Conservation (phyloP, 805 yeast genomes). For the Wickerhamomyces chambardii region DNA sequence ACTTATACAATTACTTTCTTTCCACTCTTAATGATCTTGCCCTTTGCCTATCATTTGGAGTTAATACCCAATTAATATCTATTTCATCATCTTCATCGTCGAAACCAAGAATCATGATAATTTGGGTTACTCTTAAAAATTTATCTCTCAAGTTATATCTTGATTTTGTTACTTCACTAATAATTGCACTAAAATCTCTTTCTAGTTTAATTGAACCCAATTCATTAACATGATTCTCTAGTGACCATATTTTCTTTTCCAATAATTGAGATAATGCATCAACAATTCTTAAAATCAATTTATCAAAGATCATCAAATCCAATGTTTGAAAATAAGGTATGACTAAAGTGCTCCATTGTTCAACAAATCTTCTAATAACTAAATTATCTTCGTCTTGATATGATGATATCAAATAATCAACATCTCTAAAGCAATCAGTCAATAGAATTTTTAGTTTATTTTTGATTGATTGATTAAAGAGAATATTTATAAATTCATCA, state of each 20-base stretch:
- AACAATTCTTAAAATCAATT: constrained; percentile 41
- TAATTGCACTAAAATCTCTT: constrained; percentile 66
- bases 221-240: constrained; percentile 66
- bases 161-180: constrained; percentile 64
- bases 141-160: constrained; percentile 69
- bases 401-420: constrained; percentile 14
- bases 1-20: constrained; percentile 8
- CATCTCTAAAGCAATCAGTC: constrained; percentile 28
- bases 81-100: constrained; percentile 60
- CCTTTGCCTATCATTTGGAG: constrained; percentile 63
- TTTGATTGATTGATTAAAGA: constrained; percentile 39
- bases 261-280: constrained; percentile 43
- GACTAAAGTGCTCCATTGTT: constrained; percentile 56
- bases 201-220: constrained; percentile 80
- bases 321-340: constrained; percentile 57
- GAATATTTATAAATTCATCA: constrained; percentile 29
- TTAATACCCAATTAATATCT: constrained; percentile 61
- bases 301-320: constrained; percentile 41
- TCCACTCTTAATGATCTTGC: constrained; percentile 49
- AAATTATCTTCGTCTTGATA: constrained; percentile 25
- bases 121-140: constrained; percentile 76
- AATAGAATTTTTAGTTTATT: constrained; percentile 32
- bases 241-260: constrained; percentile 59
- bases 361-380: constrained; percentile 39
- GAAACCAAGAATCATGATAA: constrained; percentile 72